Base-by-base conservation (phyloP, 2,329 filamentous ascomycete genomes). In the Fusarium humuli region DNA sequence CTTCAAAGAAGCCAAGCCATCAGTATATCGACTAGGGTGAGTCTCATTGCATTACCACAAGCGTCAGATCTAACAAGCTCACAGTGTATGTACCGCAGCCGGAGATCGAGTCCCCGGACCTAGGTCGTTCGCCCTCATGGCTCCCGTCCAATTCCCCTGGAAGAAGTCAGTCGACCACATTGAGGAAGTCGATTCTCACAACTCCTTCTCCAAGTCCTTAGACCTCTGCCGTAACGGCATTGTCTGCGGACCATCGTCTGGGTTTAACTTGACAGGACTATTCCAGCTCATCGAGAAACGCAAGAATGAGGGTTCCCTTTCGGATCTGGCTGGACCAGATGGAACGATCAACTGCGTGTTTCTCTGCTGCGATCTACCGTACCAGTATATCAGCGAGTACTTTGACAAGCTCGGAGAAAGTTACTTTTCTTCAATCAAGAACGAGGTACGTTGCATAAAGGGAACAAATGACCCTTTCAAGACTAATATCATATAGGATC, bases 321-420 rank as follows among this genome's bases (percentile, higher is more conserved):
- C 75, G 1, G 78, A 83, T 12, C 75, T 88, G 2, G 79, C 81
- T 1, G 83, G 82, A 1, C 74, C 78, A 1, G 80, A 83, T 32
- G 84, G 85, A 2, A 77, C 82, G 52, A 79, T 86, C 3, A 81
- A 85, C 64, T 87, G 85, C 47, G 87, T 88, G 1, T 90, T 90
- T 74, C 75, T 90, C 5, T 90, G 88, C 77, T 90, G 88, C 61
- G 88, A 91, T 60, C 68, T 90, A 27, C 88, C 88, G 0, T 90
- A 90, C 67, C 88, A 90, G 73, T 90, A 90, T 63, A 83, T 90
- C 46, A 80, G 83, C 25, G 86, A 87, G 68, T 90, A 90, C 71
- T 90, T 89, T 69, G 81, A 85, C 27, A 88, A 88, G 69, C 78
- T 90, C 13, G 83, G 80, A 3, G 69, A 79, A 2, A 78, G 79